Evolutionary conservation across 306 rosid genomes (phyloP).

Genomic region (Benincasa hispida): DNA sequence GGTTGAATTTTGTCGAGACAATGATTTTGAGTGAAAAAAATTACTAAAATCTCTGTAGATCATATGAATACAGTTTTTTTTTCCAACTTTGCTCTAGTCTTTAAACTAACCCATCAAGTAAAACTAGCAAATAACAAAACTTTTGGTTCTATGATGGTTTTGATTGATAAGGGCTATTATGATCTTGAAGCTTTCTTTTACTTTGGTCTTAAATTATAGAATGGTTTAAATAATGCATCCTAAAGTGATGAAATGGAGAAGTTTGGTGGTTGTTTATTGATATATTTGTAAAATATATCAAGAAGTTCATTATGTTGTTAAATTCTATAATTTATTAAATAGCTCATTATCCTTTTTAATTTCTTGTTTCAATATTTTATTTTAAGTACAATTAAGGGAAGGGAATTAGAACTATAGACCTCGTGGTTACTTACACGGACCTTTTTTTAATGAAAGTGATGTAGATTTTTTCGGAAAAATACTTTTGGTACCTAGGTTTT

Average conservation of each 20-base stretch:
- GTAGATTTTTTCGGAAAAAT: too few relatives aligned
- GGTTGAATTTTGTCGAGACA: not conserved
- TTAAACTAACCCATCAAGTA: too few relatives aligned
- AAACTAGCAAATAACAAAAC: too few relatives aligned
- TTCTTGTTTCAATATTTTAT: not conserved
- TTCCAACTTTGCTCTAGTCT: too few relatives aligned
- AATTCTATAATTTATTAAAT: too few relatives aligned
- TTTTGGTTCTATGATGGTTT: too few relatives aligned
- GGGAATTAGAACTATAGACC: too few relatives aligned
- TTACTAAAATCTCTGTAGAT: not conserved
- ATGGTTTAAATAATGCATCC: not conserved
- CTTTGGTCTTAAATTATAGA: not conserved
- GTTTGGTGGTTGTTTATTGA: not conserved
- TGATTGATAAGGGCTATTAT: not conserved
- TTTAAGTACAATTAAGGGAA: too few relatives aligned
- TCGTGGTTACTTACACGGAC: too few relatives aligned
- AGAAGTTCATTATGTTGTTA: not conserved
- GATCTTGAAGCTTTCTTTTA: not conserved
- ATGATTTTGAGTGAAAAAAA: not conserved
- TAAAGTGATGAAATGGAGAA: not conserved
- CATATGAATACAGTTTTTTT: not conserved
- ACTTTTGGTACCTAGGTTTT: too few relatives aligned
- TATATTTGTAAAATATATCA: too few relatives aligned
- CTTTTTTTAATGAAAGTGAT: too few relatives aligned
- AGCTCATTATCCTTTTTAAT: not conserved